Conservation (phyloP, 805 yeast genomes). For the Lipomyces kockii region DNA sequence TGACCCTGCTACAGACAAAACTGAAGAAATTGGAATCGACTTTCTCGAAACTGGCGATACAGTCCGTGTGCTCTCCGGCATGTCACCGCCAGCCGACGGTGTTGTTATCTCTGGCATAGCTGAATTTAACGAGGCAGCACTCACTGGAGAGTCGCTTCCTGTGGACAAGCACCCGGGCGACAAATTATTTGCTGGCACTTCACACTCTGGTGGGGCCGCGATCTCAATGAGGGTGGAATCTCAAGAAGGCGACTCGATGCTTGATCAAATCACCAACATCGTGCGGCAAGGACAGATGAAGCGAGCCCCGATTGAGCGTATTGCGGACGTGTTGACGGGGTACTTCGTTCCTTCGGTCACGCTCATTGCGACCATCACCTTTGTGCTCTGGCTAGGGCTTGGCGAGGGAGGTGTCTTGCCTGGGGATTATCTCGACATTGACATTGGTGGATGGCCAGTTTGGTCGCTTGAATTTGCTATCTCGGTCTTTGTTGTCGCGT, state of each 20-base stretch:
- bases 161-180: conserved; percentile 63
- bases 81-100: conserved; percentile 73
- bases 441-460: conserved; percentile 73
- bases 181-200: conserved; percentile 73
- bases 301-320: conserved; percentile 72
- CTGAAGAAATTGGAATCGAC: conserved; percentile 41
- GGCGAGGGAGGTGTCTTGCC: conserved; percentile 64
- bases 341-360: conserved; percentile 74
- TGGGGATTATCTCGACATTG: conserved; percentile 59
- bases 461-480: conserved; percentile 81
- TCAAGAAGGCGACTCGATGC: conserved; percentile 64
- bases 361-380: conserved; percentile 61
- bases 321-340: conserved; percentile 71
- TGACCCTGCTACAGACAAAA: conserved; percentile 38
- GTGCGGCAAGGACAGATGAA: conserved; percentile 75
- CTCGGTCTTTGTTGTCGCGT: conserved; percentile 79
- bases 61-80: conserved; percentile 51
- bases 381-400: conserved; percentile 69
- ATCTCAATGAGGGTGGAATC: conserved; percentile 61
- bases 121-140: conserved; percentile 85
- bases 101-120: conserved; percentile 70
- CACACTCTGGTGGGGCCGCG: conserved; percentile 62
- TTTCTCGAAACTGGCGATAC: conserved; percentile 87
- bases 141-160: conserved; percentile 82
- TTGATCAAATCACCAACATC: conserved; percentile 70